These are phyloP conservation scores for Thinopyrum elongatum DNA, from an alignment of 176 grass and related monocot genomes.

Conservation along the genomic window DNA sequence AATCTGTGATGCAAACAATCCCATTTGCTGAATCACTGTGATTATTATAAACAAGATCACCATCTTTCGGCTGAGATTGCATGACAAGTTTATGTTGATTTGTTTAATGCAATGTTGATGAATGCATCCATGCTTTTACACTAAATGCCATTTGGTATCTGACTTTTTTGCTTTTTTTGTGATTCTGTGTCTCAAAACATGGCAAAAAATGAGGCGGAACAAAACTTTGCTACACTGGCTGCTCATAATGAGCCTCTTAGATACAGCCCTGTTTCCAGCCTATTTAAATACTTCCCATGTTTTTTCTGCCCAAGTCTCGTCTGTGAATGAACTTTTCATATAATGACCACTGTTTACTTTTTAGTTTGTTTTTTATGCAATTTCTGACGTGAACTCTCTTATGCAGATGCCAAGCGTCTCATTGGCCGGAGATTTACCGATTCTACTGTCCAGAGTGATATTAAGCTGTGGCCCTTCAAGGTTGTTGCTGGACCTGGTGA, in stretches of 20 bases:
- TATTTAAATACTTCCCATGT: too few relatives aligned
- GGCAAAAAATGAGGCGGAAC: conserved; percentile 31
- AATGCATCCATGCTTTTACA: not conserved
- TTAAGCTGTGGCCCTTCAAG: conserved; percentile 63
- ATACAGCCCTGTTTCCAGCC: not conserved
- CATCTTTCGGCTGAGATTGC: conserved; percentile 70
- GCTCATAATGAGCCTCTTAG: conserved; percentile 21
- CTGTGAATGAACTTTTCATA: not conserved
- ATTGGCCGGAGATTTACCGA: conserved; percentile 53
- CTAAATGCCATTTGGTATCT: conserved; percentile 50
- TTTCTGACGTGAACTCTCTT: not conserved
- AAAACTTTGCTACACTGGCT: conserved; percentile 47
- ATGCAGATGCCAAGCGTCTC: conserved; percentile 65
- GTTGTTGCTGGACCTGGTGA: conserved; percentile 51
- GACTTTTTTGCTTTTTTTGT: not conserved
- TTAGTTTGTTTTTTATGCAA: not conserved
- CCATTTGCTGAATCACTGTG: conserved; percentile 43
- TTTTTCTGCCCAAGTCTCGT: too few relatives aligned
- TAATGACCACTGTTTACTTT: not conserved
- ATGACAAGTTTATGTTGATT: not conserved
- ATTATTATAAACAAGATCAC: conserved; percentile 50
- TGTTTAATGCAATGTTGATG: not conserved
- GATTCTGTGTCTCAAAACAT: conserved; percentile 50
- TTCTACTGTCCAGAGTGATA: conserved; percentile 51
- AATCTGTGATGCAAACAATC: conserved; percentile 50